A percentile compares a stretch with the other conserved stretches of the same genome.
These are phyloP conservation scores for Suillus cothurnatus DNA, from an alignment of 768 basidiomycete species.

Conservation along the genomic window DNA sequence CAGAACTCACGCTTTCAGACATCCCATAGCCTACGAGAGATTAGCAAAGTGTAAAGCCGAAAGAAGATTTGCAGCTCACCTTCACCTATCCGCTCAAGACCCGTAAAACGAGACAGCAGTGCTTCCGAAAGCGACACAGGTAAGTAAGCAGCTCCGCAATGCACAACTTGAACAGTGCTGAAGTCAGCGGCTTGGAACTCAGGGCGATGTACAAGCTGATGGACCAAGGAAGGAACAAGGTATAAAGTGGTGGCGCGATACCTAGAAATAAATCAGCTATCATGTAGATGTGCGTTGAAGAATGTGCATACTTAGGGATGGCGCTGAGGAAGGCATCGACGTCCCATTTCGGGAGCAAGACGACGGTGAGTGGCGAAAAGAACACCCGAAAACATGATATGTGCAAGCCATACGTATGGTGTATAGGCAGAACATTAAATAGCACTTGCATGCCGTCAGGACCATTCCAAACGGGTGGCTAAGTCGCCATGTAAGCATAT, in stretches of 20 bases:
- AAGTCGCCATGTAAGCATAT: conserved; percentile 2
- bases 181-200: conserved; percentile 50
- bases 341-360: conserved; percentile 67
- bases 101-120: conserved; percentile 40
- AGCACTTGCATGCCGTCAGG: conserved; percentile 49
- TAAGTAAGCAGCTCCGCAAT: conserved; percentile 68
- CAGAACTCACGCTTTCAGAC: conserved; percentile 59
- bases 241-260: conserved; percentile 52
- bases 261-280: conserved; percentile 35
- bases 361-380: conserved; percentile 44
- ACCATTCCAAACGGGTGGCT: conserved; percentile 43
- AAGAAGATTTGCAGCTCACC: conserved; percentile 38
- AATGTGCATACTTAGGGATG: conserved; percentile 56
- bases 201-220: conserved; percentile 64
- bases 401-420: conserved; percentile 70
- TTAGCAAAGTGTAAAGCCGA: conserved; percentile 9
- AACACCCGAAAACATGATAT: conserved; percentile 50
- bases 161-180: conserved; percentile 45
- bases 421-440: conserved; percentile 66
- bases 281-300: background rate
- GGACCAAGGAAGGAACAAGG: conserved; percentile 64
- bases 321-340: conserved; percentile 48
- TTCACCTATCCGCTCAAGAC: conserved; percentile 40
- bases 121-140: conserved; percentile 54
- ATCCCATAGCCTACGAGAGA: conserved; percentile 61